Evolutionary conservation across 495 filamentous ascomycete species (phyloP), one percentile per base, ranked within the genome.

Genomic region (Amniculicola lignicola): DNA sequence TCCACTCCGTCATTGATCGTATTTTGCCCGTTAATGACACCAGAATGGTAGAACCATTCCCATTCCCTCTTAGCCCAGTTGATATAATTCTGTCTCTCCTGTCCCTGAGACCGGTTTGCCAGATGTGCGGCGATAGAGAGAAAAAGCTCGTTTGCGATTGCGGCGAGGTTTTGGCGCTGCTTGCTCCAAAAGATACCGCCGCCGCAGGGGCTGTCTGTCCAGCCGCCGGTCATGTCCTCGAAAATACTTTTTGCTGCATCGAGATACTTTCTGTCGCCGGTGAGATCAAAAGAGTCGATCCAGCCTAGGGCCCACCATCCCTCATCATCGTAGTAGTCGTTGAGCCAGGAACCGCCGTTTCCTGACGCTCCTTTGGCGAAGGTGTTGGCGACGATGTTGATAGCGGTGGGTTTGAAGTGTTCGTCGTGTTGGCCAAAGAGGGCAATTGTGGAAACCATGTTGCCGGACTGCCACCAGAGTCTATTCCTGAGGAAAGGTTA

Each of bases 1-100:
- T 77, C 69, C 16, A 92, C 76, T 7, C 85, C 85, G 62, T 92
- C 87, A 63, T 89, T 86, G 68, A 92, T 83, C 4, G 79, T 74
- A 55, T 77, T 73, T n/a, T 86, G 64, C 12, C 66, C 24, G 57
- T 85, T 87, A 54, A 89, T 84, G 69, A 92, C 76, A 1, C 81
- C 83, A 43, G 76, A 78, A 14, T 67, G 53, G 39, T 76, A 69
- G 69, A 92, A 89, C 87, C 87, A 92, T 18, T 74, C 61, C 83
- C 85, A 89, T 58, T 82, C 70, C 6, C 69, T 66, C 42, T 69
- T 50, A 6, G 86, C 87, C 59, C 78, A 80, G 47, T 73, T 50
- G 4, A 81, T 63, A 66, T 85, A 89, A 21, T 78, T 71, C 4
- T 68, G 53, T 58, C 77, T 80, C 0, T 69, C 57, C 1, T 67